Conservation (phyloP, 257 asterid genomes). For the Eustoma russellianum region DNA sequence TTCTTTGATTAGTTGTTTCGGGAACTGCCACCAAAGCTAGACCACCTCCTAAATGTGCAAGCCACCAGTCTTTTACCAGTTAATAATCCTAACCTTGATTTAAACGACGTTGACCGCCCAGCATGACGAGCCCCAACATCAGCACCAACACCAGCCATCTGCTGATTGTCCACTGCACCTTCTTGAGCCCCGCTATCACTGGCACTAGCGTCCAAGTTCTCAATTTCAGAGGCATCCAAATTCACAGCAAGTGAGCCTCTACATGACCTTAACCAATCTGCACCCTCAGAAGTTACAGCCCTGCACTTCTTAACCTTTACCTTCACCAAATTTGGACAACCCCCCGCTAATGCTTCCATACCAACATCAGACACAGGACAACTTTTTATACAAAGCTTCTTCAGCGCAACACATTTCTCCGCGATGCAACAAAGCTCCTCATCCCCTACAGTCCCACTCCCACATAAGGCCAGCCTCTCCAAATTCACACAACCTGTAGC, state of each 20-base stretch:
- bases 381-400: conserved; percentile 80
- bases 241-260: conserved; percentile 58
- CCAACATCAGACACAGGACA: conserved; percentile 80
- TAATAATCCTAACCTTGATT: conserved; percentile 51
- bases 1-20: conserved; percentile 18
- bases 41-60: conserved; percentile 67
- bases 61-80: conserved; percentile 53
- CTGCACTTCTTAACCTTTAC: conserved; percentile 90
- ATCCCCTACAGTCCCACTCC: conserved; percentile 83
- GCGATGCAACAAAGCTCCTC: conserved; percentile 75
- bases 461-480: conserved; percentile 84
- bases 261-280: conserved; percentile 69
- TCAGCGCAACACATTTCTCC: conserved; percentile 58
- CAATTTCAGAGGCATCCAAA: conserved; percentile 55
- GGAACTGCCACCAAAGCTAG: conserved; percentile 53
- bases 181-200: conserved; percentile 41
- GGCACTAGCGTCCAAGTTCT: conserved; percentile 35
- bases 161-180: conserved; percentile 24
- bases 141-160: conserved; percentile 6
- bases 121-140: conserved; percentile 24
- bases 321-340: conserved; percentile 88
- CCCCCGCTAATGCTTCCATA: conserved; percentile 77
- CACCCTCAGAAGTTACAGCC: conserved; percentile 71
- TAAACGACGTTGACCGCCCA: conserved; percentile 60
- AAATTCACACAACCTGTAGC: conserved; percentile 55